These are phyloP conservation scores for Diplodia intermedia DNA, from an alignment of 2,329 filamentous ascomycete species.

Conservation along the genomic window DNA sequence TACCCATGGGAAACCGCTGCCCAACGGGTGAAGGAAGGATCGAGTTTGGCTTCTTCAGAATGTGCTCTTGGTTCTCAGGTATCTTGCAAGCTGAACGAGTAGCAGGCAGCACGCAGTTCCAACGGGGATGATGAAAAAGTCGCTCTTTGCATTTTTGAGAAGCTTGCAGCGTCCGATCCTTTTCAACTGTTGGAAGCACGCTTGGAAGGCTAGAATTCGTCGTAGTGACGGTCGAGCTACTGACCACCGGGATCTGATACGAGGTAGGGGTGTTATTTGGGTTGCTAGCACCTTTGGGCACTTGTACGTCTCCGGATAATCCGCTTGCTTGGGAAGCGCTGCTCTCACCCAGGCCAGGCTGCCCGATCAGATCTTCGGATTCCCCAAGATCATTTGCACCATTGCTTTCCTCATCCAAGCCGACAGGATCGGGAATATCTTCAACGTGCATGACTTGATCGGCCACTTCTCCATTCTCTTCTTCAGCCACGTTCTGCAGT, in stretches of 20 bases:
- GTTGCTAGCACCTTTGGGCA: background rate
- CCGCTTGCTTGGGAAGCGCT: background rate
- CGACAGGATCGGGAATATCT: background rate
- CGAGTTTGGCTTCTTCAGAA: constrained; percentile 1
- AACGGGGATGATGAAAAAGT: background rate
- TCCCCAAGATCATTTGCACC: background rate
- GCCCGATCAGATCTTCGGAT: background rate
- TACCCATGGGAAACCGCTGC: background rate
- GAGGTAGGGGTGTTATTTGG: constrained; percentile 7
- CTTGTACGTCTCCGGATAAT: background rate
- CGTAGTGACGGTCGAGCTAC: constrained; percentile 6
- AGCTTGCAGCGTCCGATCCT: background rate
- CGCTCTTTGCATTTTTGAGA: background rate
- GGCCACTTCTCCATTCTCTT: background rate
- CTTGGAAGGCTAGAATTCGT: constrained; percentile 11
- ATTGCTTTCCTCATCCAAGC: background rate
- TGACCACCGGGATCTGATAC: constrained; percentile 3
- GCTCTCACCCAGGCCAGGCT: background rate
- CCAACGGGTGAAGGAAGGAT: constrained; percentile 7
- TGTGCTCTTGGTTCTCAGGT: constrained; percentile 9
- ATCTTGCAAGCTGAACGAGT: constrained; percentile 3
- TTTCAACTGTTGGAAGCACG: background rate
- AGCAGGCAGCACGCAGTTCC: constrained; percentile 9
- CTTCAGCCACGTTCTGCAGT: background rate
- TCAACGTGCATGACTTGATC: background rate